Evolutionary conservation across 345 rosid genomes (phyloP).

Genomic region (Gossypium ekmanianum): DNA sequence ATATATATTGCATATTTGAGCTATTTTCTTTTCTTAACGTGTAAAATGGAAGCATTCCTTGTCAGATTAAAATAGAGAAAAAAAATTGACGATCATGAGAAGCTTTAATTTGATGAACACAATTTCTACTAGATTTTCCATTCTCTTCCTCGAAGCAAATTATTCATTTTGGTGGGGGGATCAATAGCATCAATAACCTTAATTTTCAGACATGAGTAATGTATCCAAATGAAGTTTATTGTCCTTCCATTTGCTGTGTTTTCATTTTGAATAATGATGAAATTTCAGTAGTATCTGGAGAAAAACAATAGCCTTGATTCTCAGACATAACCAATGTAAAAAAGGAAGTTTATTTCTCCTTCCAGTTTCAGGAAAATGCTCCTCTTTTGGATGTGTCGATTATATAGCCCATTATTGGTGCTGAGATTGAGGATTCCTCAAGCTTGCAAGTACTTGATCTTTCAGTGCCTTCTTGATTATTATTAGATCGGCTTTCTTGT

Average conservation of each 20-base stretch:
- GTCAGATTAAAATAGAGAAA: background rate
- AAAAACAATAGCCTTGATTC: background rate
- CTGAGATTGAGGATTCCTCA: background rate
- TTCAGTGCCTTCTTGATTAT: background rate
- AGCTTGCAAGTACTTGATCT: background rate
- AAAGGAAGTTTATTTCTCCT: background rate
- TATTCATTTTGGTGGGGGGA: background rate
- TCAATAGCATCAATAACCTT: background rate
- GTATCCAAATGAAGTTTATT: background rate
- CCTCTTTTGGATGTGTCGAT: background rate
- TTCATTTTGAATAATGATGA: constrained; percentile 3
- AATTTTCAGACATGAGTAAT: background rate
- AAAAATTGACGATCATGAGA: background rate
- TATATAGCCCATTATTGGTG: background rate
- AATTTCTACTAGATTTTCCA: background rate
- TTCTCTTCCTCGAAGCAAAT: background rate
- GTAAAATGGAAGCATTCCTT: background rate
- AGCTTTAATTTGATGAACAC: background rate
- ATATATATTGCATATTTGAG: background rate
- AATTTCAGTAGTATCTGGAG: background rate
- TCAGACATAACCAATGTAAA: background rate
- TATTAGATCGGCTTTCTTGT: background rate
- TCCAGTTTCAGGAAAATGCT: background rate
- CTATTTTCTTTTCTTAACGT: background rate
- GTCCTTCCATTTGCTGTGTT: background rate